A percentile compares a stretch with the other conserved stretches of the same genome.
These are phyloP conservation scores for Solanum chiquidenum DNA, from an alignment of 257 asterid species.

Conservation along the genomic window DNA sequence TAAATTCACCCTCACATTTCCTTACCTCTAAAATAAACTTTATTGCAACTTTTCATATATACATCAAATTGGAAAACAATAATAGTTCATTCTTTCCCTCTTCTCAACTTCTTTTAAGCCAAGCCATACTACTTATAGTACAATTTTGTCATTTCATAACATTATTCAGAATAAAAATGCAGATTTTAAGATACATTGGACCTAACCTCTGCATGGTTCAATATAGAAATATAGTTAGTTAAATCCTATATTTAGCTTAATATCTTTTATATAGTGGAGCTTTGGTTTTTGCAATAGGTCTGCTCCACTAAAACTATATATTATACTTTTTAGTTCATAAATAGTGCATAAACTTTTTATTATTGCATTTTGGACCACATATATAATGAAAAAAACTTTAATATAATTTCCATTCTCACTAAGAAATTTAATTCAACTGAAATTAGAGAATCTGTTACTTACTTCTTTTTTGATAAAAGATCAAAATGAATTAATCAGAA, in stretches of 20 bases:
- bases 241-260: background rate
- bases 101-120: background rate
- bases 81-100: background rate
- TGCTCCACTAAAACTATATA: background rate
- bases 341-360: background rate
- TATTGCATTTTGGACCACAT: background rate
- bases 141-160: background rate
- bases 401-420: background rate
- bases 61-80: background rate
- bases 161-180: background rate
- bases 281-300: background rate
- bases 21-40: background rate
- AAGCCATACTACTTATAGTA: background rate
- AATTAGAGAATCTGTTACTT: background rate
- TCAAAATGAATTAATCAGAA: background rate
- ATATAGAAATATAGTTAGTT: background rate
- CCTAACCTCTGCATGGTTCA: background rate
- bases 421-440: background rate
- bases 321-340: background rate
- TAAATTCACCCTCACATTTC: background rate
- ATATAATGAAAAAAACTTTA: background rate
- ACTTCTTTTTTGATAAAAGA: background rate
- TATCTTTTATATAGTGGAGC: background rate
- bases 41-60: background rate
- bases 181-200: background rate